Percentiles rank a stretch among this genome's conserved stretches.
phyloP scores from a whole-genome alignment of 2,329 filamentous ascomycete genomes.

The Penicillium italicum region DNA sequence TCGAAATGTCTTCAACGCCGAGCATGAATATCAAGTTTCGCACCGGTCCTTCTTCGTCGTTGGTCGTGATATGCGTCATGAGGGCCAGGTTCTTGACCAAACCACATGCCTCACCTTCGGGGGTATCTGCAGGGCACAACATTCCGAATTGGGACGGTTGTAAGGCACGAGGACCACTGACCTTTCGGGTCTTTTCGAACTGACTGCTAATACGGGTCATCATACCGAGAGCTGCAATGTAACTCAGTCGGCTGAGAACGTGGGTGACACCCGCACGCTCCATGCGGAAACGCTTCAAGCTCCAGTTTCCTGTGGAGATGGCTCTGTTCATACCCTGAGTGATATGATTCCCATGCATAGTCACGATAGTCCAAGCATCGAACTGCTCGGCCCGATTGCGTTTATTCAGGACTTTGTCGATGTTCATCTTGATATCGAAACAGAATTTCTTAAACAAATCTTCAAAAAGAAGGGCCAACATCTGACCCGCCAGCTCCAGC shows the following conservation, averaged over 20 bases:
- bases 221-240: constrained; percentile 96
- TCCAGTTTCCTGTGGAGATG: constrained; percentile 98
- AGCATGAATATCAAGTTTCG: constrained; percentile 81
- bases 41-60: constrained; percentile 88
- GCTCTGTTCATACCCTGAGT: constrained; percentile 91
- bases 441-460: constrained; percentile 97
- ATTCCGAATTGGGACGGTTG: constrained; percentile 98
- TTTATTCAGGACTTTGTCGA: constrained; percentile 94
- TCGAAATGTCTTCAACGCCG: constrained; percentile 77
- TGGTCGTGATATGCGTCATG: constrained; percentile 99
- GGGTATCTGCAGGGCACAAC: constrained; percentile 94
- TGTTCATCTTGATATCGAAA: constrained; percentile 80
- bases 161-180: constrained; percentile 88
- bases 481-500: constrained; percentile 88
- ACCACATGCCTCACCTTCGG: constrained; percentile 97
- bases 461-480: constrained; percentile 90
- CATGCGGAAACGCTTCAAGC: constrained; percentile 96
- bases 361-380: constrained; percentile 80
- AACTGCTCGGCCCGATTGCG: constrained; percentile 84
- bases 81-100: constrained; percentile 95
- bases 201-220: constrained; percentile 99
- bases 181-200: constrained; percentile 97
- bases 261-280: constrained; percentile 95
- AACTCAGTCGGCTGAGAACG: constrained; percentile 89
- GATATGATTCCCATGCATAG: constrained; percentile 79